These are phyloP conservation scores for Priceomyces medius DNA, from an alignment of 805 yeast genomes.

Conservation along the genomic window DNA sequence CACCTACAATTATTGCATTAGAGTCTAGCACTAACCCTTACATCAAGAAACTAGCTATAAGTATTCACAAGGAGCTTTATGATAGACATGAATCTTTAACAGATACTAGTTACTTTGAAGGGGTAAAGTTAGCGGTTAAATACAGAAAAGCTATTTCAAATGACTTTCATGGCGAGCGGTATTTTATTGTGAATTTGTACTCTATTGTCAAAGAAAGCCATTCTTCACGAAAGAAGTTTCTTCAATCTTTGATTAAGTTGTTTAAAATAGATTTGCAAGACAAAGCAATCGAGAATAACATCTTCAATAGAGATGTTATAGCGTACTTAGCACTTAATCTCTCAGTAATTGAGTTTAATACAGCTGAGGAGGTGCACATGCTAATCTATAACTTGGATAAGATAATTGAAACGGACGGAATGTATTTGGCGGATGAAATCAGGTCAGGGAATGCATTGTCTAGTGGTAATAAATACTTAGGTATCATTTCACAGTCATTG, in stretches of 20 bases:
- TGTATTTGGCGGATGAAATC: slow-evolving; percentile 28
- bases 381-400: slow-evolving; percentile 46
- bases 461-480: background rate
- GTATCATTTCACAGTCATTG: slow-evolving; percentile 12
- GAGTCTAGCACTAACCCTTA: slow-evolving; percentile 49
- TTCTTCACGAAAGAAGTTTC: slow-evolving; percentile 44
- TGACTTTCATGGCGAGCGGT: slow-evolving; percentile 24
- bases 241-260: slow-evolving; percentile 21
- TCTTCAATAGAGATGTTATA: slow-evolving; percentile 19
- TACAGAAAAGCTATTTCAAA: slow-evolving; percentile 34
- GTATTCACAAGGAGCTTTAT: slow-evolving; percentile 54
- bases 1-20: slow-evolving; percentile 69
- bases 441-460: slow-evolving; percentile 10
- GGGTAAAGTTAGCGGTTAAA: slow-evolving; percentile 52
- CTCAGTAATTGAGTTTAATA: slow-evolving; percentile 34
- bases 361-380: slow-evolving; percentile 52
- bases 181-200: slow-evolving; percentile 42
- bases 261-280: slow-evolving; percentile 12
- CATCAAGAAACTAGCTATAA: slow-evolving; percentile 49
- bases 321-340: slow-evolving; percentile 38
- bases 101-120: slow-evolving; percentile 63
- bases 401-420: slow-evolving; percentile 41
- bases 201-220: slow-evolving; percentile 38
- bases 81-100: slow-evolving; percentile 71
- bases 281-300: slow-evolving; percentile 5